Conservation (phyloP, 495 filamentous ascomycete genomes). For the Collariella sp. region DNA sequence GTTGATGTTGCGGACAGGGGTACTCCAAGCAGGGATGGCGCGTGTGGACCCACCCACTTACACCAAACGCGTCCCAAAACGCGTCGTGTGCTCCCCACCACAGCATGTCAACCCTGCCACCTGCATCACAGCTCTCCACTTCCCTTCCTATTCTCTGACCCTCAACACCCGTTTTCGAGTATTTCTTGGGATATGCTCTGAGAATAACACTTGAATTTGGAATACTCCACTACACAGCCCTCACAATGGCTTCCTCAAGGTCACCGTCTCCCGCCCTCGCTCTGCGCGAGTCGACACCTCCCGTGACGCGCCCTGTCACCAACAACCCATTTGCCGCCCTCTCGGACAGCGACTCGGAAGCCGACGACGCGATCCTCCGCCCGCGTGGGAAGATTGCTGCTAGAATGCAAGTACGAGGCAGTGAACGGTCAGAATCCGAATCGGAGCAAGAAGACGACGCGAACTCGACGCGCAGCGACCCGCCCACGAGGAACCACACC, state of each 20-base stretch:
- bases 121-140: slow-evolving; percentile 2
- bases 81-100: slow-evolving; percentile 16
- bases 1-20: neutral
- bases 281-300: slow-evolving; percentile 13
- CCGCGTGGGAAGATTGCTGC: slow-evolving; percentile 66
- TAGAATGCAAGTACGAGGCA: slow-evolving; percentile 45
- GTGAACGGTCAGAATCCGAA: slow-evolving; percentile 14
- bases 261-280: slow-evolving; percentile 27
- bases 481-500: slow-evolving; percentile 15
- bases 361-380: slow-evolving; percentile 39
- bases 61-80: slow-evolving; percentile 11
- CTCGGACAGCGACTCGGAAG: slow-evolving; percentile 19
- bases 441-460: slow-evolving; percentile 12
- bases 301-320: slow-evolving; percentile 7
- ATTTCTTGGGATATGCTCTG: neutral
- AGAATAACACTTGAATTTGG: neutral
- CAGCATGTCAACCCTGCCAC: slow-evolving; percentile 13
- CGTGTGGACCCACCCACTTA: slow-evolving; percentile 9
- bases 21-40: slow-evolving; percentile 4
- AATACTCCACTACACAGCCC: neutral
- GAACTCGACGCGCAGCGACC: neutral
- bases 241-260: slow-evolving; percentile 38
- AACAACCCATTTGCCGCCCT: slow-evolving; percentile 1
- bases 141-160: slow-evolving; percentile 2
- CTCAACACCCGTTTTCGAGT: neutral